Evolutionary conservation across 371 early-diverging fungal genomes (phyloP).

Genomic region (Zopfochytrium polystomum): DNA sequence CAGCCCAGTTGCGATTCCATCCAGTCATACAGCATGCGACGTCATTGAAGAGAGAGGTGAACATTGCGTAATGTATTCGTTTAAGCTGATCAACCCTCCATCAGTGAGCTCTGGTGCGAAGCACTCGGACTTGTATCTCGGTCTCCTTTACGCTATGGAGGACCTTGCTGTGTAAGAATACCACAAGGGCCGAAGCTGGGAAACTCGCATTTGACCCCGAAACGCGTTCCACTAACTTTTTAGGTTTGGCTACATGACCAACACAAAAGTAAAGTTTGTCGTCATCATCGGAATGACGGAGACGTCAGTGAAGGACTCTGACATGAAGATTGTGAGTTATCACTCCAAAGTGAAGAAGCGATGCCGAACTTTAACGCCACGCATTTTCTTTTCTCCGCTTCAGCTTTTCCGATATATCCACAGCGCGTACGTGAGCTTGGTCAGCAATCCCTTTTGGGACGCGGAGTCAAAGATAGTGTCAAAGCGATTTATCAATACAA

Average conservation of each 20-base stretch:
- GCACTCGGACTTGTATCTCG: conserved; percentile 73
- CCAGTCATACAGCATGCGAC: conserved; percentile 75
- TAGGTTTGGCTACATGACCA: conserved; percentile 83
- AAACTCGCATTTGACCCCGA: background rate
- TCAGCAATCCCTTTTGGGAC: conserved; percentile 76
- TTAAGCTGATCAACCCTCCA: no score
- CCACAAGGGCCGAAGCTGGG: background rate
- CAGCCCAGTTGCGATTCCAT: background rate
- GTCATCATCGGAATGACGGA: conserved; percentile 74
- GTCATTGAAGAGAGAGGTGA: conserved; percentile 81
- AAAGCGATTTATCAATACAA: conserved; percentile 15
- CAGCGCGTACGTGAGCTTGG: conserved; percentile 68
- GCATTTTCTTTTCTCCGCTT: conserved; percentile 5
- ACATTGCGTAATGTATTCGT: conserved; percentile 1
- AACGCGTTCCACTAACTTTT: background rate
- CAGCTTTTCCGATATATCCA: conserved; percentile 80
- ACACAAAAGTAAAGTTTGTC: conserved; percentile 78
- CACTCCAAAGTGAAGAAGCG: background rate
- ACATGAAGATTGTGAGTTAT: conserved; percentile 71
- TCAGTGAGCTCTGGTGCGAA: conserved; percentile 61
- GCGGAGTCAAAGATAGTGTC: conserved; percentile 24
- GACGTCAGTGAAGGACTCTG: conserved; percentile 70
- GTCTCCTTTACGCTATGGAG: conserved; percentile 80
- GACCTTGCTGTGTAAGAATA: conserved; percentile 72
- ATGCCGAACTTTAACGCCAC: background rate